Evolutionary conservation across 495 filamentous ascomycete species (phyloP), one percentile per base, ranked within the genome.

Genomic region (Bathelium albidoporum): DNA sequence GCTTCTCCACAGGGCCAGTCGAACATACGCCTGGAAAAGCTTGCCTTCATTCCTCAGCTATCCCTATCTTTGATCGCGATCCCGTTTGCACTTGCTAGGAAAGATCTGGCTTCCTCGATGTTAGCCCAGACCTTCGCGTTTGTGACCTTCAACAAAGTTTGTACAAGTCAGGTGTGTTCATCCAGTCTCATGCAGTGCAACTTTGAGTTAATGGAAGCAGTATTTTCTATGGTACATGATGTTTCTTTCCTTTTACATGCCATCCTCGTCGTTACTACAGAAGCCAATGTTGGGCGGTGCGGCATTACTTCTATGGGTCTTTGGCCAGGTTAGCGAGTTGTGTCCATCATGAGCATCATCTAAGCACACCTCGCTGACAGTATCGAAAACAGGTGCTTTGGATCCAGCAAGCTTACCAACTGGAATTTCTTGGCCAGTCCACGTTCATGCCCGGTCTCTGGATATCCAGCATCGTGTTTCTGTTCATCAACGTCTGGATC

Each of bases 121-220:
- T 82, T 98, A n/a, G 91, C 89, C n/a, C 94, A 98, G 76, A 97
- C 95, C 0, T 96, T 97, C 72, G 89, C 94, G 0, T 98, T 98
- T 74, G 94, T 97, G 5, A 85, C 89, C 4, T 97, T 96, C 63
- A 98, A 98, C 73, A 98, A 98, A 78, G 94, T 98, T 20, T 96
- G 92, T 81, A 98, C 94, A 1, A 93, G 89, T 70, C 94, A 97
- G 83, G 91, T 94, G 83, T 44, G 32, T 14, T 45, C 12, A 10
- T 1, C 14, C 22, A 10, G 9, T 29, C 1, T 5, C 16, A 43
- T 16, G 55, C 11, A 53, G 36, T 32, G 32, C 16, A 43, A 41
- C 59, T 60, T 24, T 59, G 31, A 45, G 39, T 44, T 28, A 44
- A 58, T 29, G 2, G 32, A 39, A n/a, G 14, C 67, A 96, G 91